Evolutionary conservation across 176 grass and related monocot genomes (phyloP), one percentile per base, ranked within the genome.

Genomic region (Phoenix dactylifera): DNA sequence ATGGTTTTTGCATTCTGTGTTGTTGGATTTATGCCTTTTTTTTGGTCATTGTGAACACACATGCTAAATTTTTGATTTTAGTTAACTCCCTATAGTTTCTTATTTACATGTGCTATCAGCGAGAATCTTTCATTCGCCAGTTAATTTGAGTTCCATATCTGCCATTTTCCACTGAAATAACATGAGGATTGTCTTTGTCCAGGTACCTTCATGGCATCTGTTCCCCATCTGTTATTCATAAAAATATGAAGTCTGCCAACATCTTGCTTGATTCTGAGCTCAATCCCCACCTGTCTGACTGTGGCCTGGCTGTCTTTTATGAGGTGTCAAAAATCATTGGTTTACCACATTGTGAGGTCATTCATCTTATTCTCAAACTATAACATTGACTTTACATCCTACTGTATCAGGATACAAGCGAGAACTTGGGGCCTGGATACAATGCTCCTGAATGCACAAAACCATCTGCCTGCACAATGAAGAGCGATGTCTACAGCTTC

Each of bases 161-260:
- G 35, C 35, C 35, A 12, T 44, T 3, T 3, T 57, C 57, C 51
- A 14, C 5, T 7, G 28, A 16, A 51, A 9, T 30, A 30, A 28
- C 39, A 60, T 26, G 48, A 51, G 44, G 25, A 10, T 10, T 19
- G n/a, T 16, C 16, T 52, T 60, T 25, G 17, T 67, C 68, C 77
- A 97, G 93, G 66, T 92, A 92, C 73, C 79, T 97, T 53, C 93
- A 97, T 78, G 92, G 90, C 29, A 82, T 73, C 57, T 92, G 93
- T 44, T 85, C 81, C 26, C 93, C 93, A 53, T 66, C 87, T 35
- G 58, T 88, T 55, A 78, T 85, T 60, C 93, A 97, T 67, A 97
- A 88, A 73, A 92, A 88, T 71, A 78, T 92, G 70, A 97, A 92
- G 63, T 90, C 87, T 18, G 78, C 87, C 3, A 97, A 88, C 64